Evolutionary conservation across 805 yeast genomes (phyloP), one percentile per base, ranked within the genome.

Genomic region (Saccharomycopsis capsularis): DNA sequence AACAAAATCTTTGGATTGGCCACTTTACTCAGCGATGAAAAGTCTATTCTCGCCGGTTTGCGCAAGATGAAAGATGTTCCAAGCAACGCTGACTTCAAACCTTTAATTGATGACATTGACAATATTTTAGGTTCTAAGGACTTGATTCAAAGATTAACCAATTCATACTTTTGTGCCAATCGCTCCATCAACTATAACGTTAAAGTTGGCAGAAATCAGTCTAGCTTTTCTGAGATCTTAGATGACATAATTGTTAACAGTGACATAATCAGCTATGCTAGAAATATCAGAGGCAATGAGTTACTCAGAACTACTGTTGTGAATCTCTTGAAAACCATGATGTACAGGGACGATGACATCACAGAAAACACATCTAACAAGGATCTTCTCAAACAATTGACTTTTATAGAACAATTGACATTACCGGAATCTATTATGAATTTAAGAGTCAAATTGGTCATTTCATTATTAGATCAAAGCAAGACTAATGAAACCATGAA

Each of bases 231-330:
- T 13, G 44, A 57, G 40, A 55, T 62, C 13, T 34, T 59, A 27
- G 55, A 50, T 19, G 67, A 63, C 49, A 57, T 53, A 4, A 47
- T 54, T 9, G 56, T 58, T 3, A 44, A 40, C 19, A 32, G 44
- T 32, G 64, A 61, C 40, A 57, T 63, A 42, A 58, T 60, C 40
- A 25, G 51, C 2, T 30, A 60, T 2, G 38, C 60, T 3, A 53
- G 56, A 18, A 56, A 60, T 35, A 46, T 63, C 3, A 59, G 64
- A 53, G 59, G 64, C 9, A 63, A 61, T 50, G 66, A 63, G 48
- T 38, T 63, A 6, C 57, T 61, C 47, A 55, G 63, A 48, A 57
- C 56, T 3, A 35, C 29, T 24, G n/a, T 47, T 27, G 42, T 23
- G 6, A 15, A 34, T 7, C 27, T 24, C 40, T 19, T 46, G 18